Evolutionary conservation across 345 rosid genomes (phyloP).

Genomic region (Eucalyptus lansdowneana): DNA sequence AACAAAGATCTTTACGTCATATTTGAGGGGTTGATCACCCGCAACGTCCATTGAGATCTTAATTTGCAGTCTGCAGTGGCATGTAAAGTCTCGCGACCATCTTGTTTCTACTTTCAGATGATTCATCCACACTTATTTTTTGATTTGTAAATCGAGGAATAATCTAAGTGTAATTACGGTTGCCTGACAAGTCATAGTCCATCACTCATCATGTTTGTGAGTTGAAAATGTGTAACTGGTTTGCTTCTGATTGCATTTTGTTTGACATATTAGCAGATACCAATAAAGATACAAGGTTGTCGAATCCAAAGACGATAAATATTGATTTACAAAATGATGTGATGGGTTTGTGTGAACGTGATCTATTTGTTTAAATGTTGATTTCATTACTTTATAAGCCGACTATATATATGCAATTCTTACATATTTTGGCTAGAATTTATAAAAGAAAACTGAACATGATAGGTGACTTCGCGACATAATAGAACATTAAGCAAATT

Average conservation of each 20-base stretch:
- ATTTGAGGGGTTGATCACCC: slow-evolving; percentile 78
- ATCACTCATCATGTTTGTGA: background rate
- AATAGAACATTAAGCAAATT: background rate
- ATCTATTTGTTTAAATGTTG: background rate
- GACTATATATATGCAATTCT: background rate
- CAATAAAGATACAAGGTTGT: background rate
- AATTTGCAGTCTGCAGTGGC: background rate
- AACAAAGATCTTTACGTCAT: slow-evolving; percentile 70
- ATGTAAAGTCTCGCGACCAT: background rate
- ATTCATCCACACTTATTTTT: background rate
- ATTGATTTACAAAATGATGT: background rate
- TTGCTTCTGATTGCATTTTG: background rate
- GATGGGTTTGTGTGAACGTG: background rate
- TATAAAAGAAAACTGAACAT: background rate
- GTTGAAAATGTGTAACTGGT: background rate
- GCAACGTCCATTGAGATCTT: slow-evolving; percentile 35
- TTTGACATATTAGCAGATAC: background rate
- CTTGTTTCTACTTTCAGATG: background rate
- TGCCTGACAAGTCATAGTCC: background rate
- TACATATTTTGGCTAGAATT: background rate
- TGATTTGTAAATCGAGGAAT: background rate
- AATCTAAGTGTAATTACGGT: background rate
- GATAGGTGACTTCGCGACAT: background rate
- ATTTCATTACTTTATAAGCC: background rate
- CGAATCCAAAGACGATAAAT: background rate